Evolutionary conservation across 768 basidiomycete genomes (phyloP).

Genomic region (Strobilomyces dryophilus): DNA sequence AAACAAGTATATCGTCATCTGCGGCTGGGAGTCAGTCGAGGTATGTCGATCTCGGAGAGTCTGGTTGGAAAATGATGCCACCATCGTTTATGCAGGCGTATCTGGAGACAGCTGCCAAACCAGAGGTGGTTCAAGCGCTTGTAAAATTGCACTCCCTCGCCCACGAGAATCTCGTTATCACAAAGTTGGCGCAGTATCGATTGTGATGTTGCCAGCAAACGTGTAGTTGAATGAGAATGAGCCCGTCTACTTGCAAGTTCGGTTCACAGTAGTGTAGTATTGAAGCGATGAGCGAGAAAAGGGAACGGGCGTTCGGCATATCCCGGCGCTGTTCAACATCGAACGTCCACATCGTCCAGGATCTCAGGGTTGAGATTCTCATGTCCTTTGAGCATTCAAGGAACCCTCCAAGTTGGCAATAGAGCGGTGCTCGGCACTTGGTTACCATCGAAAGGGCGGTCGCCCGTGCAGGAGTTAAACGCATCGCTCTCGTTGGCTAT

Average conservation of each 20-base stretch:
- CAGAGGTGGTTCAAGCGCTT: background rate
- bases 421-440: background rate
- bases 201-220: background rate
- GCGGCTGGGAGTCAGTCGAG: slow-evolving; percentile 23
- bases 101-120: background rate
- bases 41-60: slow-evolving; percentile 8
- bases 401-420: too few species aligned
- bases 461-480: background rate
- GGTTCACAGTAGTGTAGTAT: too few species aligned
- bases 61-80: background rate
- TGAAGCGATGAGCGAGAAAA: too few species aligned
- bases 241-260: too few species aligned
- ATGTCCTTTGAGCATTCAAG: too few species aligned
- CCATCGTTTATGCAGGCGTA: background rate
- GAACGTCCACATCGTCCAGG: too few species aligned
- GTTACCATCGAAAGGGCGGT: background rate
- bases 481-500: background rate
- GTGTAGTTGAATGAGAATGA: too few species aligned
- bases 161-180: background rate
- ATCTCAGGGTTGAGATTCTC: too few species aligned
- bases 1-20: slow-evolving; percentile 9
- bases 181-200: background rate
- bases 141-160: background rate
- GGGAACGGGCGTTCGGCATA: too few species aligned
- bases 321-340: too few species aligned